These are phyloP conservation scores for Pseudogymnoascus sp. DNA, from an alignment of 2,329 filamentous ascomycete species.

Conservation along the genomic window DNA sequence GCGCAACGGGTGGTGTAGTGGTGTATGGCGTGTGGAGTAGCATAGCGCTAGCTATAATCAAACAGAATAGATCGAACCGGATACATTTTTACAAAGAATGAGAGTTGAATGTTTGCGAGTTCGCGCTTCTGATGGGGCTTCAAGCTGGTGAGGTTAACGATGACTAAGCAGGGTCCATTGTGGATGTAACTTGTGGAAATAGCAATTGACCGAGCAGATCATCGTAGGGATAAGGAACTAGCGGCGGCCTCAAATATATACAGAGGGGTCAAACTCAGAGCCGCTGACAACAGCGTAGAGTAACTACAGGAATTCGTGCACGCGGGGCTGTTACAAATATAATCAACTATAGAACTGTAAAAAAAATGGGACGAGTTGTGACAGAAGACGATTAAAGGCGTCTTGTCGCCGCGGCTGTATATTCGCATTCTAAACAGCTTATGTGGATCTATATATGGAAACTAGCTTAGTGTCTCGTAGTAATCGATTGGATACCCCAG, in stretches of 20 bases:
- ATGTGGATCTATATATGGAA: neutral
- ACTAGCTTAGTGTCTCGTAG: conserved; percentile 10
- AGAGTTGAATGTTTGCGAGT: neutral
- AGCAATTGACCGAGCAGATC: neutral
- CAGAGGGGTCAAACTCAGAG: neutral
- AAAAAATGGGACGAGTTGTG: too few species aligned
- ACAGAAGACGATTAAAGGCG: too few species aligned
- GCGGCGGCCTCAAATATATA: neutral
- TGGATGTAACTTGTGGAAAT: neutral
- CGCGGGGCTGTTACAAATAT: too few species aligned
- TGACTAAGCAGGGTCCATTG: neutral
- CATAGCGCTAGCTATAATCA: neutral
- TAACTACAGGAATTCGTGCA: too few species aligned
- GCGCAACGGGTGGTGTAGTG: neutral
- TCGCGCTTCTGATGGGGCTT: neutral
- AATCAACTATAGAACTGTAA: too few species aligned
- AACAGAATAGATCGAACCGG: neutral
- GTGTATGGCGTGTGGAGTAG: too few species aligned
- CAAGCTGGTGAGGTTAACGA: neutral
- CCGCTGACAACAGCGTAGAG: neutral
- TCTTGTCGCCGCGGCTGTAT: too few species aligned
- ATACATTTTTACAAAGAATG: neutral
- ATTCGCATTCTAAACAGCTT: neutral
- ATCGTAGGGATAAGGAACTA: neutral
- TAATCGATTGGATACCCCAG: conserved; percentile 17